A percentile compares a stretch with the other conserved stretches of the same genome.
Conservation (phyloP, 1,284 basidiomycete species). For the Cutaneotrichosporon cutaneum region DNA sequence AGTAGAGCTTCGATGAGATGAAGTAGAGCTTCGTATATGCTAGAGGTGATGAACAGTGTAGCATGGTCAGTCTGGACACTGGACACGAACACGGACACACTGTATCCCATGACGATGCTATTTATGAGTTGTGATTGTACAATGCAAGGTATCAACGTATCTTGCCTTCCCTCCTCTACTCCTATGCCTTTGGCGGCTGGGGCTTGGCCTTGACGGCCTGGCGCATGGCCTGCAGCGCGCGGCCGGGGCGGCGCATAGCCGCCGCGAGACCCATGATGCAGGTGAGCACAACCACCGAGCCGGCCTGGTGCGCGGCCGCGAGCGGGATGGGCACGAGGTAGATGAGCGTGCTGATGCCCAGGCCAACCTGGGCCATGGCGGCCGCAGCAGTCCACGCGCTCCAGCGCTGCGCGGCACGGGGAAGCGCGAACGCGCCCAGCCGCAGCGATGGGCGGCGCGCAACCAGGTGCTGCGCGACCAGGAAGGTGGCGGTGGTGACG, state of each 20-base stretch:
- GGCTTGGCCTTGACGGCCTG: conserved; percentile 13
- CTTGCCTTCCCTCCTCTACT: not conserved
- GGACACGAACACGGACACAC: not conserved
- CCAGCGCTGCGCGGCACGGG: conserved; percentile 65
- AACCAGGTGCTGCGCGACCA: conserved; percentile 65
- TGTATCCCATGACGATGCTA: conserved; percentile 7
- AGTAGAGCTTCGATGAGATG: conserved; percentile 50
- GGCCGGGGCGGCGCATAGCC: conserved; percentile 68
- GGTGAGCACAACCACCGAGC: conserved; percentile 84
- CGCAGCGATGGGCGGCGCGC: conserved; percentile 60
- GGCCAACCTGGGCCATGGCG: conserved; percentile 78
- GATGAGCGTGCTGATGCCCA: conserved; percentile 88
- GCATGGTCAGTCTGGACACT: not conserved
- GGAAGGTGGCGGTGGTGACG: conserved; percentile 73
- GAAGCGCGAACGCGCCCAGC: conserved; percentile 57
- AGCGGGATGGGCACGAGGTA: conserved; percentile 92
- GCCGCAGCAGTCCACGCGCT: conserved; percentile 71
- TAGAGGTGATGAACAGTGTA: not conserved
- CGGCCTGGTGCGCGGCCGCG: conserved; percentile 92
- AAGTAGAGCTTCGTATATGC: not conserved
- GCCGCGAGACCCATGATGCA: conserved; percentile 75
- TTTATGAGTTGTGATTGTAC: conserved; percentile 11
- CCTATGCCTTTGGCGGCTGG: not conserved
- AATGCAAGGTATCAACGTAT: conserved; percentile 13
- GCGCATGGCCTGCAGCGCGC: conserved; percentile 57